Conservation (phyloP, 2,329 filamentous ascomycete species). For the Rachicladosporium sp. region DNA sequence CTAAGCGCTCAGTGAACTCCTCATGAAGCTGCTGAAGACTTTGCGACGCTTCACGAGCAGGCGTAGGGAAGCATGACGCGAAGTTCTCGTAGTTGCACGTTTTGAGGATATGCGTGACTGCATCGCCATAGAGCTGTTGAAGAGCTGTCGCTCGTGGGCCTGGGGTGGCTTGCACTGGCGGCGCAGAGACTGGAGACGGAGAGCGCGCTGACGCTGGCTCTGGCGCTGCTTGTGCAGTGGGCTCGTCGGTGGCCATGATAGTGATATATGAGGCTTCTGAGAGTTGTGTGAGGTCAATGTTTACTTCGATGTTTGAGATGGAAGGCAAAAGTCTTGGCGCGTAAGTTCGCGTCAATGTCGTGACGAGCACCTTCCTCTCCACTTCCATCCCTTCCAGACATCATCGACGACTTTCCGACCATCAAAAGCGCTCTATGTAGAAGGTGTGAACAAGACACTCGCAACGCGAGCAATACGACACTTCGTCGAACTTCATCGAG, state of each 20-base stretch:
- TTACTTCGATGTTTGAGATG: too few relatives aligned
- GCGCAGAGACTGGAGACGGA: conserved; percentile 11
- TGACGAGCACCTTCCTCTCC: too few relatives aligned
- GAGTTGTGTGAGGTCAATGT: too few relatives aligned
- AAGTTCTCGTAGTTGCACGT: conserved; percentile 51
- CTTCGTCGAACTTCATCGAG: too few relatives aligned
- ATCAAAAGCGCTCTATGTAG: too few relatives aligned
- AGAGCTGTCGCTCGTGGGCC: conserved; percentile 49
- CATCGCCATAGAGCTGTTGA: conserved; percentile 47
- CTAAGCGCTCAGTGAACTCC: conserved; percentile 46
- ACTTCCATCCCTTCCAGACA: too few relatives aligned
- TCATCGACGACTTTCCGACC: too few relatives aligned
- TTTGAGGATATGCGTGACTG: conserved; percentile 46
- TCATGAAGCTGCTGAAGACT: conserved; percentile 45
- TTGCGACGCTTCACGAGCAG: conserved; percentile 44
- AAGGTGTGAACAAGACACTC: too few relatives aligned
- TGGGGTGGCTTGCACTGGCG: conserved; percentile 42
- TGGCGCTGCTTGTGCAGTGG: not conserved
- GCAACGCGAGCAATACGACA: too few relatives aligned
- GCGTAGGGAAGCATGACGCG: conserved; percentile 51
- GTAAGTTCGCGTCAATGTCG: too few relatives aligned
- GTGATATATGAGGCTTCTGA: too few relatives aligned
- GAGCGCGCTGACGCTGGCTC: conserved; percentile 2
- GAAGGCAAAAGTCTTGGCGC: too few relatives aligned
- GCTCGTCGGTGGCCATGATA: conserved; percentile 4